Conservation (phyloP, 257 asterid genomes). For the Solanum rostratum region DNA sequence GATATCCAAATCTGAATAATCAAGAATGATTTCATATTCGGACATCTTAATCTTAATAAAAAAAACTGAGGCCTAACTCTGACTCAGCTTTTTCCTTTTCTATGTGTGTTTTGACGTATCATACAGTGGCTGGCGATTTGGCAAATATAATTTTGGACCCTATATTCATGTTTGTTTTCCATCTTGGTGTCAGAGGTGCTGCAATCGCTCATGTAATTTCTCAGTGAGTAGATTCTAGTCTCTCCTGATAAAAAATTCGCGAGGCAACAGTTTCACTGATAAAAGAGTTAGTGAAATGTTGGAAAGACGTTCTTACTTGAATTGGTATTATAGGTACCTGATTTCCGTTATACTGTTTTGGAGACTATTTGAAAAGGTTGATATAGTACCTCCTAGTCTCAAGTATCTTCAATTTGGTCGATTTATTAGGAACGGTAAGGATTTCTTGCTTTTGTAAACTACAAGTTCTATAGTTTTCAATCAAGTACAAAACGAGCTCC, state of each 20-base stretch:
- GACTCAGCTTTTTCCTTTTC: neutral
- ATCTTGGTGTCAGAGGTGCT: constrained; percentile 58
- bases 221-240: constrained; percentile 38
- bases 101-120: neutral
- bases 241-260: neutral
- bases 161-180: constrained; percentile 41
- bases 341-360: constrained; percentile 52
- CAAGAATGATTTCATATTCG: neutral
- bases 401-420: constrained; percentile 49
- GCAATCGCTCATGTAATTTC: constrained; percentile 72
- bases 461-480: neutral
- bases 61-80: neutral
- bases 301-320: neutral
- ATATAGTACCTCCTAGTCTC: constrained; percentile 52
- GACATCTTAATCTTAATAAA: neutral
- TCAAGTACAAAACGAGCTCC: neutral
- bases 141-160: constrained; percentile 60
- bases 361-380: constrained; percentile 43
- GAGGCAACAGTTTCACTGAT: neutral
- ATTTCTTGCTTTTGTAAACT: neutral
- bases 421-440: constrained; percentile 57
- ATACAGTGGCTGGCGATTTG: constrained; percentile 51
- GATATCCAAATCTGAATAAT: neutral
- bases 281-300: neutral
- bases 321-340: constrained; percentile 44